phyloP scores from a whole-genome alignment of 2,329 filamentous ascomycete genomes.

The Monosporascus cannonballus region DNA sequence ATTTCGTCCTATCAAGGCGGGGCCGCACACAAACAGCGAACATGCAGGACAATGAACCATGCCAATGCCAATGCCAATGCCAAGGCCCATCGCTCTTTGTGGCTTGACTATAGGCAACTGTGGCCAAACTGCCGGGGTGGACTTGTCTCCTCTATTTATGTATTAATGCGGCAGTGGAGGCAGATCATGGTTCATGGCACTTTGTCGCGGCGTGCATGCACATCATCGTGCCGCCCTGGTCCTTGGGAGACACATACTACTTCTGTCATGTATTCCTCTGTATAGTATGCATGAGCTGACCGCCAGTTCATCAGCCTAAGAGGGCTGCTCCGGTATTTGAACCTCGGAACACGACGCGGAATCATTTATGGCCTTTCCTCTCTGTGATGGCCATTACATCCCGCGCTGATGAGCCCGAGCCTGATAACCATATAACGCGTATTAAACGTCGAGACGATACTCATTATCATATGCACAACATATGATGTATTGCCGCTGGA shows the following conservation, averaged over 20 bases:
- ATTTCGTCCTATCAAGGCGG: neutral
- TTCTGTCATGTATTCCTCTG: constrained; percentile 12
- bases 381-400: neutral
- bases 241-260: constrained; percentile 13
- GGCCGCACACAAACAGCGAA: neutral
- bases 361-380: neutral
- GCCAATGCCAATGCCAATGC: neutral
- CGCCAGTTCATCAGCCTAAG: constrained; percentile 40
- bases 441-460: constrained; percentile 1
- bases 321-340: constrained; percentile 17
- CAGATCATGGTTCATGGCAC: constrained; percentile 36
- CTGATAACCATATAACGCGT: neutral
- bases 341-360: neutral
- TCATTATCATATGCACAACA: neutral
- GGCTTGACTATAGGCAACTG: neutral
- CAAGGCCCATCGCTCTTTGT: neutral
- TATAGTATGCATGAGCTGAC: constrained; percentile 34
- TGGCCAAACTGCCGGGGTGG: neutral
- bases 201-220: constrained; percentile 24
- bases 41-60: neutral
- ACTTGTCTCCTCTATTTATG: constrained; percentile 8
- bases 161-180: constrained; percentile 18
- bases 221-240: constrained; percentile 21
- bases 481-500: neutral
- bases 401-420: neutral